Evolutionary conservation across 2,329 filamentous ascomycete species (phyloP), one percentile per base, ranked within the genome.

Genomic region (Alternaria ventricosa): DNA sequence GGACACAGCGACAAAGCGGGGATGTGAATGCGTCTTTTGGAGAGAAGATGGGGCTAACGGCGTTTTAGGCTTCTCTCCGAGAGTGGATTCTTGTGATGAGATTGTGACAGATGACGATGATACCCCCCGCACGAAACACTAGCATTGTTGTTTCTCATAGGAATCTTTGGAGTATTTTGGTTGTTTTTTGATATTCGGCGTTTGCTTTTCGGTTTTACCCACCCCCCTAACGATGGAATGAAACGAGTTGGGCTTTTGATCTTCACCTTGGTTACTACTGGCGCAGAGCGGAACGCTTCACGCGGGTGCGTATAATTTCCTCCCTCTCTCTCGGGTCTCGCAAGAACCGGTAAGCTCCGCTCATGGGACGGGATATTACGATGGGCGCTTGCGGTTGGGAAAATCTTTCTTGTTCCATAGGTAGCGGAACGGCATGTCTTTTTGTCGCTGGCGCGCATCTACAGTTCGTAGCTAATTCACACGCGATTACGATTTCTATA

Each of bases 81-180:
- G 78, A 86, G 84, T 73, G 84, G 84, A 74, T 86, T 86, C 78
- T 78, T 86, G 75, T 86, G 79, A 84, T 77, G 49, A 60, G 55
- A 55, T 23, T 63, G 58, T 51, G 53, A 55, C 36, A 44, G 53
- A 63, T 49, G 61, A 63, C 57, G 56, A 64, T 65, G 78, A 79
- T 79, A 79, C 77, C 59, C 63, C 57, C 58, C 75, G 73, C 72
- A 72, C 70, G 69, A 72, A 67, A 70, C 70, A 71, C 50, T 61
- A 56, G 62, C 61, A 61, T 63, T 70, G 64, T 60, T 60, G 61
- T 67, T 60, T 64, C 49, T 65, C 60, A 63, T 59, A 59, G 59
- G 45, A 61, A 41, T 50, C 55, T 62, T 53, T 57, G 60, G 60
- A 60, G 57, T 57, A 64, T 58, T 64, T 18, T 59, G 58, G 50